phyloP scores from a whole-genome alignment of 768 basidiomycete genomes.

The Hygrophorus pudorinus region DNA sequence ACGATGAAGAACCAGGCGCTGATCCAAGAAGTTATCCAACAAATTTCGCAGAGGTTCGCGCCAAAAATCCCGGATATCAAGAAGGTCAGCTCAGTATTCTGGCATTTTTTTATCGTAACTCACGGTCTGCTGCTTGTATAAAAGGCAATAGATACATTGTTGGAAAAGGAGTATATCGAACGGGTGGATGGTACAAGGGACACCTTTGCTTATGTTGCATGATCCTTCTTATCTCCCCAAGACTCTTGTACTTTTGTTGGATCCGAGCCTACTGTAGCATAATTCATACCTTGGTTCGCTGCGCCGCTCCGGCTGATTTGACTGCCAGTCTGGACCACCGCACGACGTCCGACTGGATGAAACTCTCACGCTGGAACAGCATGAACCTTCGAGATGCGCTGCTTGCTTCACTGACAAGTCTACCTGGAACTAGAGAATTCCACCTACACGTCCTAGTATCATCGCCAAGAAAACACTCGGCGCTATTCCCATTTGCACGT shows the following conservation, averaged over 20 bases:
- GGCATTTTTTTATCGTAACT: slow-evolving; percentile 7
- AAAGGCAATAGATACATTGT: slow-evolving; percentile 80
- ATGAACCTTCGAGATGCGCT: slow-evolving; percentile 51
- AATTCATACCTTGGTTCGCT: background rate
- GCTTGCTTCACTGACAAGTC: slow-evolving; percentile 38
- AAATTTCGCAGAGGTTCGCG: slow-evolving; percentile 79
- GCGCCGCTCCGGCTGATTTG: slow-evolving; percentile 22
- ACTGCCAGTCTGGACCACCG: slow-evolving; percentile 25
- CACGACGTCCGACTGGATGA: slow-evolving; percentile 5
- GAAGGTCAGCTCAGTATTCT: slow-evolving; percentile 47
- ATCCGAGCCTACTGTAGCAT: background rate
- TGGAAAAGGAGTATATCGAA: slow-evolving; percentile 98
- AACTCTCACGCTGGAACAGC: slow-evolving; percentile 11
- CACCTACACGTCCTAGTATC: slow-evolving; percentile 71
- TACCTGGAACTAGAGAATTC: slow-evolving; percentile 63
- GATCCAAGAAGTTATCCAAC: slow-evolving; percentile 84
- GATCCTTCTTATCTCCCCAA: slow-evolving; percentile 12
- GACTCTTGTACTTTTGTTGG: background rate
- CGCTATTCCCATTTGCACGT: slow-evolving; percentile 66
- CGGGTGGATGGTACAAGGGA: slow-evolving; percentile 87
- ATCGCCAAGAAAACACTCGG: slow-evolving; percentile 52
- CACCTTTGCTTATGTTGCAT: slow-evolving; percentile 74
- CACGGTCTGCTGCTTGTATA: no score
- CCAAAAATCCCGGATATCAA: slow-evolving; percentile 97
- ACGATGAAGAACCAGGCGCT: slow-evolving; percentile 89